A percentile compares a stretch with the other conserved stretches of the same genome.
These are phyloP conservation scores for Cercophora scortea DNA, from an alignment of 495 filamentous ascomycete species.

Conservation along the genomic window DNA sequence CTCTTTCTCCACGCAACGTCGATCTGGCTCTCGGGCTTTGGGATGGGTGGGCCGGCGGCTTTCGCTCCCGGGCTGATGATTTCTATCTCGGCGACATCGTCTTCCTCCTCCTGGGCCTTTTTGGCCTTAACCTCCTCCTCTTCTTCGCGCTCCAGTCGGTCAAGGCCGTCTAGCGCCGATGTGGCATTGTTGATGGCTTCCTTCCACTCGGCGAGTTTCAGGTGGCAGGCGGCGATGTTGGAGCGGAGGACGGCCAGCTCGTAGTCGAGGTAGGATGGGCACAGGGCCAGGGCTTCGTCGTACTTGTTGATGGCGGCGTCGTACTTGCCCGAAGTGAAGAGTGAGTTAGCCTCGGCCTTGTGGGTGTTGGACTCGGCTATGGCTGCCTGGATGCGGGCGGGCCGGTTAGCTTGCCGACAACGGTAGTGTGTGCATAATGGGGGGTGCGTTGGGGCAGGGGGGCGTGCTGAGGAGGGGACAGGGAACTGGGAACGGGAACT, in stretches of 20 bases:
- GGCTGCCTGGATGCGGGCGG: slow-evolving; percentile 42
- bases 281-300: slow-evolving; percentile 71
- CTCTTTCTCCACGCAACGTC: slow-evolving; percentile 25
- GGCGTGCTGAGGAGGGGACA: background rate
- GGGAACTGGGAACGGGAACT: slow-evolving; percentile 1
- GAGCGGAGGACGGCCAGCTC: slow-evolving; percentile 79
- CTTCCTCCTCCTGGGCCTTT: slow-evolving; percentile 38
- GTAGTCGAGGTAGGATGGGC: slow-evolving; percentile 83
- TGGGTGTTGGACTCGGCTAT: slow-evolving; percentile 64
- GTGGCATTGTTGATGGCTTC: slow-evolving; percentile 68
- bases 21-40: slow-evolving; percentile 28
- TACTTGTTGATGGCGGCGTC: slow-evolving; percentile 85
- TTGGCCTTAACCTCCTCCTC: slow-evolving; percentile 10
- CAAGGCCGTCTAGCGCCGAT: slow-evolving; percentile 62
- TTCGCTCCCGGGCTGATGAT: slow-evolving; percentile 44
- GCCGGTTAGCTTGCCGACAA: too few species aligned
- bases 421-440: background rate
- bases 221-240: slow-evolving; percentile 85
- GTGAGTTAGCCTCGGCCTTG: slow-evolving; percentile 69
- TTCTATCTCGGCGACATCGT: slow-evolving; percentile 52
- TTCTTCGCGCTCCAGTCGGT: slow-evolving; percentile 40
- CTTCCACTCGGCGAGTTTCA: slow-evolving; percentile 85
- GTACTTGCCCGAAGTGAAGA: slow-evolving; percentile 66
- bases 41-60: slow-evolving; percentile 34
- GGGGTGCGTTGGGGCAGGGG: background rate